A percentile compares a stretch with the other conserved stretches of the same genome.
phyloP scores from a whole-genome alignment of 2,329 filamentous ascomycete genomes.

The Fusarium nurragi region DNA sequence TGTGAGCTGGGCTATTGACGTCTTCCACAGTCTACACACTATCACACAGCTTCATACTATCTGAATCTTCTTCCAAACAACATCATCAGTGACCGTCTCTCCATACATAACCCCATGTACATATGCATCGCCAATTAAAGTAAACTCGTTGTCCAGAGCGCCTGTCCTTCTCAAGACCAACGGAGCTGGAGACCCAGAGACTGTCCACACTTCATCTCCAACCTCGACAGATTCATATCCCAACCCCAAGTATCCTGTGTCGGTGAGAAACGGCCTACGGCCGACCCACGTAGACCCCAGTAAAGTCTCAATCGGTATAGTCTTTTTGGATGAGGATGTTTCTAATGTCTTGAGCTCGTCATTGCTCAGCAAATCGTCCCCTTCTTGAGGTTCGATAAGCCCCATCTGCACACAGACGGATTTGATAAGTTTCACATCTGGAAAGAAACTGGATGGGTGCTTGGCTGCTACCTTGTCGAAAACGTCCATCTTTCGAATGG shows the following conservation, averaged over 20 bases:
- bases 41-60: not conserved
- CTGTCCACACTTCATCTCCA: slow-evolving; percentile 1
- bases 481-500: not conserved
- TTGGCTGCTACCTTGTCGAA: not conserved
- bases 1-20: too few species aligned
- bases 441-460: not conserved
- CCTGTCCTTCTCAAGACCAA: not conserved
- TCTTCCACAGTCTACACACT: too few species aligned
- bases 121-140: not conserved
- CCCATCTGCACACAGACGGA: accelerated
- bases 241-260: not conserved
- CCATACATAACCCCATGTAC: slow-evolving; percentile 4
- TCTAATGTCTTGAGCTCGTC: not conserved
- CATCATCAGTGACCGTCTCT: not conserved
- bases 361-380: accelerated
- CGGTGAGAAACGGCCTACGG: not conserved
- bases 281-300: not conserved
- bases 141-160: accelerated
- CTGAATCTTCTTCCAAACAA: not conserved
- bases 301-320: not conserved
- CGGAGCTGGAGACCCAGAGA: not conserved
- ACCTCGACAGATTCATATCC: not conserved
- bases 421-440: not conserved
- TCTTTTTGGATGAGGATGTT: accelerated
- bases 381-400: not conserved